Evolutionary conservation across 2,329 filamentous ascomycete genomes (phyloP).

Genomic region (Pseudomassariella vexata): DNA sequence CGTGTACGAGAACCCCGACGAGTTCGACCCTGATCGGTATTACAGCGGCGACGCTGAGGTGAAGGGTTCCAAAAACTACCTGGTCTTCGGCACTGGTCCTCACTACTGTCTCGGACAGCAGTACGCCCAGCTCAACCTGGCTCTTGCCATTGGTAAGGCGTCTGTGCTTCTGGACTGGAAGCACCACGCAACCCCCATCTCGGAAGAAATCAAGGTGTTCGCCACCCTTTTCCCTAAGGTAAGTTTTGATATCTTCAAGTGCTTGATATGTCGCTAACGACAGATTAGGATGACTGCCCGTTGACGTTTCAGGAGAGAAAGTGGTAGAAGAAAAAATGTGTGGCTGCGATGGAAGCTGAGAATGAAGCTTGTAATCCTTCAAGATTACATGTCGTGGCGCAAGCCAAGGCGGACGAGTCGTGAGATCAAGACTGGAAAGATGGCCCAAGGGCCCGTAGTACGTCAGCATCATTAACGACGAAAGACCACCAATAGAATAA

Average conservation of each 20-base stretch:
- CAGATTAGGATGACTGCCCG: slow-evolving; percentile 71
- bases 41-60: slow-evolving; percentile 84
- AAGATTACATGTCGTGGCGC: background rate
- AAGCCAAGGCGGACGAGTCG: too few species aligned
- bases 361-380: background rate
- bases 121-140: slow-evolving; percentile 85
- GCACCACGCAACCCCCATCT: slow-evolving; percentile 75
- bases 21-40: slow-evolving; percentile 87
- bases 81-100: slow-evolving; percentile 92
- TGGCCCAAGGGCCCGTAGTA: background rate
- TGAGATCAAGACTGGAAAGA: too few species aligned
- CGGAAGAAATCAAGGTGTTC: slow-evolving; percentile 97
- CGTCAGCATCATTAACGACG: slow-evolving; percentile 3
- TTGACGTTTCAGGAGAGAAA: slow-evolving; percentile 61
- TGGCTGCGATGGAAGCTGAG: background rate
- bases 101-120: slow-evolving; percentile 95
- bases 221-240: slow-evolving; percentile 97
- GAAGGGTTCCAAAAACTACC: slow-evolving; percentile 84
- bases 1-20: slow-evolving; percentile 83
- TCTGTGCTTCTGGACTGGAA: slow-evolving; percentile 83
- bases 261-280: slow-evolving; percentile 5
- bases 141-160: slow-evolving; percentile 85
- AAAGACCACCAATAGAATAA: slow-evolving; percentile 16
- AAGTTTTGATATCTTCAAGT: too few species aligned
- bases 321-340: slow-evolving; percentile 28